Base-by-base conservation (phyloP, 2,329 filamentous ascomycete species). In the Monilinia fructicola region DNA sequence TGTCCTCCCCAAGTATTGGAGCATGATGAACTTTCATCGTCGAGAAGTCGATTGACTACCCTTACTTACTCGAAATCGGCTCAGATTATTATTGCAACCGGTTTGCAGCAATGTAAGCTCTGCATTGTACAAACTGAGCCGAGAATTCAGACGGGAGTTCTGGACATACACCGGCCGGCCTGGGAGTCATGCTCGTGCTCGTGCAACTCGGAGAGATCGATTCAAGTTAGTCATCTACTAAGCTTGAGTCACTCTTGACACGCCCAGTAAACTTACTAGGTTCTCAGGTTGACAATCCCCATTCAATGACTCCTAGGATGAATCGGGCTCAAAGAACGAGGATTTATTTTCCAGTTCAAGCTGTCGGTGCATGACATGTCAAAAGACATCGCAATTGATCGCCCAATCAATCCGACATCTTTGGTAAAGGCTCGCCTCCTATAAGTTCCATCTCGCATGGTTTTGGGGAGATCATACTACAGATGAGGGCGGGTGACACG, bases 261-360 rank as follows among this genome's bases (percentile, higher is more conserved):
- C 18, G 44, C 28, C 9, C 44, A 31, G 55, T 31, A 58, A n/a
- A 28, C 40, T 58, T 58, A 46, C 55, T 44, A 46, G 40, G 23
- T 40, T n/a, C n/a, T 40, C 40, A 31, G 23, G 23, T 28, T 11
- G 26, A 31, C n/a, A 44, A 21, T 10, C 11, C 23, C 26, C 5
- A n/a, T 4, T 35, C 12, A 11, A 48, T n/a, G 55, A 46, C 42
- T 44, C 38, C 16, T 9, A 23, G 12, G 26, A 46, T 31, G 16
- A 21, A 44, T 46, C 44, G 7, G 42, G 40, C 6, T 14, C 18
- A 7, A 58, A 21, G 10, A 10, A 18, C 31, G 9, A 46, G 40
- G 55, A 58, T 58, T n/a, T 35, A 35, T 48, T 59, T 35, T 23
- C 56, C 42, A n/a, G 5, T 48, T 59, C 42, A 59, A 59, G 42